phyloP scores from a whole-genome alignment of 805 yeast genomes.

The Candida tibetensis region DNA sequence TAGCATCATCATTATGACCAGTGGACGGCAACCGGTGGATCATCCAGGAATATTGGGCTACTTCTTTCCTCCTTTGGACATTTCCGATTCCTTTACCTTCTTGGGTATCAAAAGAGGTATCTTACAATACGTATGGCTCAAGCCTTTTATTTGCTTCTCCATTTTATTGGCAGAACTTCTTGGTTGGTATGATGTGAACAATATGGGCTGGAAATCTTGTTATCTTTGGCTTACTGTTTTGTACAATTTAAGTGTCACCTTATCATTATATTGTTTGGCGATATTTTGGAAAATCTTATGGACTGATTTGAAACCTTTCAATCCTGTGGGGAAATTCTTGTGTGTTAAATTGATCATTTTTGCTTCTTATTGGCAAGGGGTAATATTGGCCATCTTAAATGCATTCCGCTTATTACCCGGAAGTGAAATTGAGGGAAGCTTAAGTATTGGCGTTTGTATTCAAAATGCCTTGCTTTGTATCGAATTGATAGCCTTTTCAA shows the following conservation, averaged over 20 bases:
- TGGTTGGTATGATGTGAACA: conserved; percentile 51
- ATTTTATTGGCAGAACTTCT: conserved; percentile 45
- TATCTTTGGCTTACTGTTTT: conserved; percentile 64
- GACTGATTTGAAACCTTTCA: conserved; percentile 68
- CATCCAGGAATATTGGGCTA: conserved; percentile 60
- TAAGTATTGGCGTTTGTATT: conserved; percentile 53
- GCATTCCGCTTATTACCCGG: conserved; percentile 46
- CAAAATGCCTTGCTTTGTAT: conserved; percentile 79
- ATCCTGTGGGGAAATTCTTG: conserved; percentile 89
- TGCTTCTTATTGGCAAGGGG: conserved; percentile 98
- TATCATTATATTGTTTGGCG: conserved; percentile 82
- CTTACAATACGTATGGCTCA: conserved; percentile 92
- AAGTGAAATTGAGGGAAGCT: conserved; percentile 19
- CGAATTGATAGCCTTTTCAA: conserved; percentile 81
- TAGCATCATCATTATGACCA: conserved; percentile 65
- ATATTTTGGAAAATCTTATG: conserved; percentile 91
- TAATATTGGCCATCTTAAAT: conserved; percentile 53
- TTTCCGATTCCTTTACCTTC: conserved; percentile 82
- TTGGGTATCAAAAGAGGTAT: conserved; percentile 78
- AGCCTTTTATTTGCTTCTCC: conserved; percentile 74
- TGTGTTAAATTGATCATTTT: conserved; percentile 92
- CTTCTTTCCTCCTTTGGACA: conserved; percentile 62
- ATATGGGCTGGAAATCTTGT: conserved; percentile 46
- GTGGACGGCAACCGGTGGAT: conserved; percentile 67
- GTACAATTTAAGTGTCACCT: conserved; percentile 77